A percentile compares a stretch with the other conserved stretches of the same genome.
Conservation (phyloP, 257 asterid genomes). For the Ligustrum vulgare region DNA sequence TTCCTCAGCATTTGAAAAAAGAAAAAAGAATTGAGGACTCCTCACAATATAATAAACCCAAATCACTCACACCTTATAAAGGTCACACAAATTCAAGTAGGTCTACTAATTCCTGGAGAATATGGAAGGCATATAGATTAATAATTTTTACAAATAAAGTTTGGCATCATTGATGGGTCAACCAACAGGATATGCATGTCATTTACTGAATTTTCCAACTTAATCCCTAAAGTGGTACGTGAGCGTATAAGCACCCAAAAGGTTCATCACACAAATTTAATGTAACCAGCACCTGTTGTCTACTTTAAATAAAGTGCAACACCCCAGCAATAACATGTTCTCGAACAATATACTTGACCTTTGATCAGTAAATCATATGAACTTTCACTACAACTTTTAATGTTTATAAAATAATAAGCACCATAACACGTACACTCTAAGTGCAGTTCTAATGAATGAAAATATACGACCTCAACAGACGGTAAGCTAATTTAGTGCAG, state of each 20-base stretch:
- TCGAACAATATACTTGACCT: background rate
- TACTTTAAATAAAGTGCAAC: background rate
- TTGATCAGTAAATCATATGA: background rate
- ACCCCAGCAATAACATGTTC: background rate
- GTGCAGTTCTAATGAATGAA: background rate
- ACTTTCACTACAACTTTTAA: background rate
- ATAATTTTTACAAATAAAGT: background rate
- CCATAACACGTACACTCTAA: background rate
- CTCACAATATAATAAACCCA: too few species aligned
- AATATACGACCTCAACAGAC: background rate
- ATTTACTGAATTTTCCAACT: background rate
- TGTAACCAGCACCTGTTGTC: background rate
- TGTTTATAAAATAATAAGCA: background rate
- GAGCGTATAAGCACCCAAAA: background rate
- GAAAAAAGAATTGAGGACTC: too few species aligned
- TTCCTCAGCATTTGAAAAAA: too few species aligned
- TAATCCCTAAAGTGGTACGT: background rate
- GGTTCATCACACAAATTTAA: background rate
- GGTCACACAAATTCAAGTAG: background rate
- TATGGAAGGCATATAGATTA: too few species aligned
- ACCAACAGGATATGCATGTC: background rate
- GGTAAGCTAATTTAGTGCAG: background rate
- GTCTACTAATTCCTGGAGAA: background rate
- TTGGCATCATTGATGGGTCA: background rate
- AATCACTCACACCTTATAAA: too few species aligned